Evolutionary conservation across 2,329 filamentous ascomycete species (phyloP).

Genomic region (Alternaria metachromatica): DNA sequence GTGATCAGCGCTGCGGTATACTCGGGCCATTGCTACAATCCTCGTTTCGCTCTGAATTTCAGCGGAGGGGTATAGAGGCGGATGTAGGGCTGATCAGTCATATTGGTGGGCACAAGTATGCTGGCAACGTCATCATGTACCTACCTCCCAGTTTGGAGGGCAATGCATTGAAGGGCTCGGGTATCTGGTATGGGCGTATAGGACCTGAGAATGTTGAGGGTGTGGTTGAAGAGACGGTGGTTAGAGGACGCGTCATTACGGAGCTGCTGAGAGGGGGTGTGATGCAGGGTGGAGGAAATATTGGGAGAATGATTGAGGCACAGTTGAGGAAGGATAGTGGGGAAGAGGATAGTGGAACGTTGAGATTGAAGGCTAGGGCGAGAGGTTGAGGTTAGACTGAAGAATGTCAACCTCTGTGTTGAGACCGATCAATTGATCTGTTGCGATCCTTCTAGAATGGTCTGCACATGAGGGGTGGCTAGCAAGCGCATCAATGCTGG

Average conservation of each 20-base stretch:
- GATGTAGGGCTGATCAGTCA: constrained; percentile 77
- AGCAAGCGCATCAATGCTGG: neutral
- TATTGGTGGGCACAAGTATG: constrained; percentile 84
- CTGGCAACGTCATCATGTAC: constrained; percentile 84
- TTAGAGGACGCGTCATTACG: constrained; percentile 69
- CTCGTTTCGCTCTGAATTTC: constrained; percentile 72
- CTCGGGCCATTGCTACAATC: constrained; percentile 74
- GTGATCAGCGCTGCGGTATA: constrained; percentile 83
- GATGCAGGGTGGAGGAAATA: constrained; percentile 27
- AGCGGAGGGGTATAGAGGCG: constrained; percentile 59
- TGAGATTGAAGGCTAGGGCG: constrained; percentile 30
- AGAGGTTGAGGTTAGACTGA: neutral
- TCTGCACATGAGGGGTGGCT: neutral
- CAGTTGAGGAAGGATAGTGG: constrained; percentile 37
- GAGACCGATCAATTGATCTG: neutral
- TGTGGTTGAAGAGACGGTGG: constrained; percentile 73
- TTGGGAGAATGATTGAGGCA: constrained; percentile 40
- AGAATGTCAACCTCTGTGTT: neutral
- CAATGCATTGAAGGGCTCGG: constrained; percentile 71
- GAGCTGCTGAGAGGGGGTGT: constrained; percentile 78
- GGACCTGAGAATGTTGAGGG: constrained; percentile 78
- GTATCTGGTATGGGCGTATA: constrained; percentile 83
- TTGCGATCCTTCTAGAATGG: neutral
- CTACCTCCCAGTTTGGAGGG: constrained; percentile 62
- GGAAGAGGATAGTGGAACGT: constrained; percentile 30